Percentiles rank a stretch among this genome's conserved stretches.
Conservation (phyloP, 371 early-diverging fungal species). For the Sporodiniella umbellata region DNA sequence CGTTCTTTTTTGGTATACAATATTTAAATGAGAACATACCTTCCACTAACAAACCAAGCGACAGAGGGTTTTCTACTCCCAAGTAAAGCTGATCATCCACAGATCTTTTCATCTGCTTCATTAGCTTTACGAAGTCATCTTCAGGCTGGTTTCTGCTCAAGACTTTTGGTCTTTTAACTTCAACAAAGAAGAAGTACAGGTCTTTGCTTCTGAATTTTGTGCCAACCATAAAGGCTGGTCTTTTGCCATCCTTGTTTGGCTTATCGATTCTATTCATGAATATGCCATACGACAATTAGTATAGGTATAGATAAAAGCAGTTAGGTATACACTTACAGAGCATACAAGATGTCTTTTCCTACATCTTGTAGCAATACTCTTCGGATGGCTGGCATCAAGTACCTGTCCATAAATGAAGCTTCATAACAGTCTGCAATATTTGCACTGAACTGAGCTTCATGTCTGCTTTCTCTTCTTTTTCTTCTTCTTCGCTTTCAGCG, state of each 20-base stretch:
- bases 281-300: constrained; percentile 9
- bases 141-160: constrained; percentile 5
- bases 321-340: constrained; percentile 1
- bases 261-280: constrained; percentile 5
- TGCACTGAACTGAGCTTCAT: background rate
- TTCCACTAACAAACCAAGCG: constrained; percentile 15
- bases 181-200: constrained; percentile 2
- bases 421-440: background rate
- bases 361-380: background rate
- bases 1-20: constrained; percentile 6
- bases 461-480: background rate
- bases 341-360: background rate
- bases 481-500: background rate
- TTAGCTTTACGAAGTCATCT: constrained; percentile 3
- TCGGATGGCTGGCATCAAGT: constrained; percentile 1
- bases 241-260: background rate
- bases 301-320: constrained; percentile 4
- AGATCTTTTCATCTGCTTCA: constrained; percentile 9
- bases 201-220: background rate
- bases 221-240: constrained; percentile 1
- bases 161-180: constrained; percentile 1
- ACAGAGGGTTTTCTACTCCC: constrained; percentile 9
- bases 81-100: constrained; percentile 9
- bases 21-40: constrained; percentile 13
- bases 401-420: background rate